A percentile compares a stretch with the other conserved stretches of the same genome.
These are phyloP conservation scores for Penicillium sp. DNA, from an alignment of 2,329 filamentous ascomycete species.

Conservation along the genomic window DNA sequence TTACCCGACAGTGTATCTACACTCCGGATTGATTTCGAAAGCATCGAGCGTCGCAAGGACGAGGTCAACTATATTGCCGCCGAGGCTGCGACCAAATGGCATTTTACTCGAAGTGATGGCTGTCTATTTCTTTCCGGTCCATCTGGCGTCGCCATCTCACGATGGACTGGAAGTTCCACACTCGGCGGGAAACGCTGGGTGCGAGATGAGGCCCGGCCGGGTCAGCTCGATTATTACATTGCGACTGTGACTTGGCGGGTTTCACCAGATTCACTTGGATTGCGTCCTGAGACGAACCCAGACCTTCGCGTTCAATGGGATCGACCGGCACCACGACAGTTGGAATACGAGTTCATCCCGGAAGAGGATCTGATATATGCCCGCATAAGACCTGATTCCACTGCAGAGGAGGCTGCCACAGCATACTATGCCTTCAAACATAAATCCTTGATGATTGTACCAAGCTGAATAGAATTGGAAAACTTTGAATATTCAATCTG, in stretches of 20 bases:
- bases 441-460: too few relatives aligned
- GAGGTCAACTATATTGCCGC: conserved; percentile 45
- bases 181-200: conserved; percentile 38
- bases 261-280: not conserved
- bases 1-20: conserved; percentile 36
- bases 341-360: not conserved
- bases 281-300: too few relatives aligned
- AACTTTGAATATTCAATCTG: too few relatives aligned
- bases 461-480: not conserved
- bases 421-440: not conserved
- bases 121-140: conserved; percentile 28
- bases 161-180: conserved; percentile 46
- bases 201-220: conserved; percentile 40
- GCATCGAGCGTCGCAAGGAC: conserved; percentile 41
- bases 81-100: conserved; percentile 34
- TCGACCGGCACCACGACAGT: not conserved
- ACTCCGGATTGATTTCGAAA: conserved; percentile 47
- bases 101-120: conserved; percentile 34
- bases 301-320: conserved; percentile 2
- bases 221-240: conserved; percentile 44
- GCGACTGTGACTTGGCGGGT: conserved; percentile 36
- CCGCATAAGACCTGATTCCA: conserved; percentile 1
- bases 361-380: not conserved
- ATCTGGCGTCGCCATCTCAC: conserved; percentile 26
- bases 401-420: conserved; percentile 1